A percentile compares a stretch with the other conserved stretches of the same genome.
Conservation (phyloP, 257 asterid genomes). For the Scutellaria baicalensis region DNA sequence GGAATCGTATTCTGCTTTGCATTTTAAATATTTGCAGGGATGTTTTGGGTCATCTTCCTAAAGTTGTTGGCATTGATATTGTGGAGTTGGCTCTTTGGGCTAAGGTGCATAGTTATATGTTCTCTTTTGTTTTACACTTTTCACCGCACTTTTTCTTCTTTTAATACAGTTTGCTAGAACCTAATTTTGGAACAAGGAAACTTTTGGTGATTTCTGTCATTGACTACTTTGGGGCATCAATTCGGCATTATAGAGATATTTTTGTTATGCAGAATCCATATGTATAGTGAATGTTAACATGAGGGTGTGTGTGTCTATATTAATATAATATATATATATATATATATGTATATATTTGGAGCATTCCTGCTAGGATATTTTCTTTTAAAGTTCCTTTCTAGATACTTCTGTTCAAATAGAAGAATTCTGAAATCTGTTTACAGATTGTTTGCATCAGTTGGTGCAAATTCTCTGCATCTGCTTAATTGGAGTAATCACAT, state of each 20-base stretch:
- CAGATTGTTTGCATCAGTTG: slow-evolving; percentile 1
- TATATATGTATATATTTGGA: not conserved
- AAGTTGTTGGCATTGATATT: slow-evolving; percentile 94
- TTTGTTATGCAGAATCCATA: not conserved
- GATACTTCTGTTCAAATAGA: not conserved
- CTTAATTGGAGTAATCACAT: not conserved
- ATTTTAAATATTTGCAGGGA: slow-evolving; percentile 84
- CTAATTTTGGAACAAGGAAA: not conserved
- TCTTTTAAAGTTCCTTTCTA: not conserved
- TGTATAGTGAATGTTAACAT: no score
- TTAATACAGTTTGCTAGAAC: not conserved
- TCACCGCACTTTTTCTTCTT: not conserved
- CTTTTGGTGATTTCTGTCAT: not conserved
- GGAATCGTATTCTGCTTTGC: slow-evolving; percentile 29
- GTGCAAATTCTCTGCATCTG: slow-evolving; percentile 9
- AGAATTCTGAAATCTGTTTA: not conserved
- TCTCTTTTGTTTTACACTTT: slow-evolving; percentile 8
- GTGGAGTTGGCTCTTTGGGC: slow-evolving; percentile 99
- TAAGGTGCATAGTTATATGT: slow-evolving; percentile 46
- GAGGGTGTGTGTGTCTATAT: no score
- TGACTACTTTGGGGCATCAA: no score
- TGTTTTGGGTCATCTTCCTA: slow-evolving; percentile 73
- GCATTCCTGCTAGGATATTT: not conserved
- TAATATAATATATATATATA: no score
- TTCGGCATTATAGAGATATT: not conserved